Percentiles rank a stretch among this genome's conserved stretches.
phyloP scores from a whole-genome alignment of 2,329 filamentous ascomycete species.

The Berkeleyomyces rouxiae region DNA sequence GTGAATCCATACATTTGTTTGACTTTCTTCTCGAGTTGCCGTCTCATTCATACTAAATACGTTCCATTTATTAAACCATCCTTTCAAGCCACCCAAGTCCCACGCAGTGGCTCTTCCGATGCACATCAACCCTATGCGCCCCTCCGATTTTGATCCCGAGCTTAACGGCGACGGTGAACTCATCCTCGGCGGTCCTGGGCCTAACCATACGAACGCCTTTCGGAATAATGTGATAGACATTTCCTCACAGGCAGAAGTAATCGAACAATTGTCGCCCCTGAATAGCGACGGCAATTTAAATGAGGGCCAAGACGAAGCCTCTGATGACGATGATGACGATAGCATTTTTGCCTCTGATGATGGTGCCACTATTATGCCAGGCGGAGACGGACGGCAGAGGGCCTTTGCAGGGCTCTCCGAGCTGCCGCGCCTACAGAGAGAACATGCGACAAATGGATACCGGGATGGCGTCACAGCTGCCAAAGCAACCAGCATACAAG shows the following conservation, averaged over 20 bases:
- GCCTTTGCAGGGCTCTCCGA: conserved; percentile 32
- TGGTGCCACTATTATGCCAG: background rate
- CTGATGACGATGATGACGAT: background rate
- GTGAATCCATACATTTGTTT: background rate
- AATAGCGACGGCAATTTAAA: background rate
- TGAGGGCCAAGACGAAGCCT: background rate
- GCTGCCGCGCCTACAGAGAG: conserved; percentile 53
- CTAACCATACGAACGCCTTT: background rate
- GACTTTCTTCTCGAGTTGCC: background rate
- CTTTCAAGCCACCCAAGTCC: background rate
- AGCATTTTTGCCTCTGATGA: conserved; percentile 12
- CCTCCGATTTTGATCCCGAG: conserved; percentile 3
- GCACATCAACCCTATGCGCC: conserved; percentile 9
- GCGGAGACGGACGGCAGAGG: background rate
- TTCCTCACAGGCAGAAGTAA: background rate
- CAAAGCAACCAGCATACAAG: conserved; percentile 63
- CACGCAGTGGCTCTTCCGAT: background rate
- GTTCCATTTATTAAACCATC: background rate
- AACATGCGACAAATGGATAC: conserved; percentile 75
- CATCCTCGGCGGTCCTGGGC: background rate
- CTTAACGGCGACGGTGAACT: background rate
- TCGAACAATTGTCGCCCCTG: background rate
- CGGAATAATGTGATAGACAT: background rate
- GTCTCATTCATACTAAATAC: too few species aligned
- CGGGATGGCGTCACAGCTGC: conserved; percentile 67